These are phyloP conservation scores for Trichoderma sp. DNA, from an alignment of 2,329 filamentous ascomycete genomes.

Conservation along the genomic window DNA sequence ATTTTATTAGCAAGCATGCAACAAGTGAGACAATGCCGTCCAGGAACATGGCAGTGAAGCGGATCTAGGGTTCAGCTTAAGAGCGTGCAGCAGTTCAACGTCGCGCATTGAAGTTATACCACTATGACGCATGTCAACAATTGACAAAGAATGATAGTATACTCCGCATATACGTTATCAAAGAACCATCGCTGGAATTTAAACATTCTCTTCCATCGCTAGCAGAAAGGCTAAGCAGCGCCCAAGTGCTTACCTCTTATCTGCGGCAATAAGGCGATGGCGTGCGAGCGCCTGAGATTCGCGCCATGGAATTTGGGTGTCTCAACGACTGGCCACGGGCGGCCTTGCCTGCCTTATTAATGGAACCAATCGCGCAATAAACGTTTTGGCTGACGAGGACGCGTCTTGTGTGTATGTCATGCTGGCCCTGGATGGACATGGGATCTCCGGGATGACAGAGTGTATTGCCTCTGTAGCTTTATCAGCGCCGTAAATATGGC, in stretches of 20 bases:
- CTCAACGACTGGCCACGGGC: not conserved
- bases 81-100: not conserved
- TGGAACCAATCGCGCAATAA: constrained; percentile 29
- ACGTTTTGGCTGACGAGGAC: constrained; percentile 26
- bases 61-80: not conserved
- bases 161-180: not conserved
- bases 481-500: constrained; percentile 15
- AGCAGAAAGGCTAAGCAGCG: not conserved
- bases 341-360: constrained; percentile 21
- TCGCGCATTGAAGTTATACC: not conserved
- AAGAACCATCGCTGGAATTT: not conserved
- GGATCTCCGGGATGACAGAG: constrained; percentile 16
- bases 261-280: constrained; percentile 16
- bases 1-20: not conserved
- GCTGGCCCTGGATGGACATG: constrained; percentile 15
- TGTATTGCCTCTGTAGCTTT: not conserved
- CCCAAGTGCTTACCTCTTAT: constrained; percentile 5
- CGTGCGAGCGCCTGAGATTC: constrained; percentile 26
- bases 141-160: not conserved
- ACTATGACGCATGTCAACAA: not conserved
- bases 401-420: constrained; percentile 27
- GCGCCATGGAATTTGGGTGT: constrained; percentile 24
- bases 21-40: not conserved
- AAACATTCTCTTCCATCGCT: not conserved
- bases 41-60: not conserved